phyloP scores from a whole-genome alignment of 2,329 filamentous ascomycete genomes.

The Clarireedia monteithiana region DNA sequence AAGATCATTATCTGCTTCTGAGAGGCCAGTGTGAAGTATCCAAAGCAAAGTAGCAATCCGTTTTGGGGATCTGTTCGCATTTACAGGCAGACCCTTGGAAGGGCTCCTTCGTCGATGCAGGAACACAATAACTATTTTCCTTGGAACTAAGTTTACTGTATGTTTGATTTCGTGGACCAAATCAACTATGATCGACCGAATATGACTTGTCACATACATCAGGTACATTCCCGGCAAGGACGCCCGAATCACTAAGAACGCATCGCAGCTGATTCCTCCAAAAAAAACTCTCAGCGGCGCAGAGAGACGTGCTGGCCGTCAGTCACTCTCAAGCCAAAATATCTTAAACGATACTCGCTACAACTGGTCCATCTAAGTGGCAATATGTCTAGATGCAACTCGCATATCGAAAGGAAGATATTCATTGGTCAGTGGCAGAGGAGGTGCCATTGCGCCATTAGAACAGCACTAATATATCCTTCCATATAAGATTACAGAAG shows the following conservation, averaged over 20 bases:
- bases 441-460: conserved; percentile 1
- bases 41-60: conserved; percentile 10
- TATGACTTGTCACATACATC: conserved; percentile 9
- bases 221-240: conserved; percentile 5
- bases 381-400: conserved; percentile 4
- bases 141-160: not conserved
- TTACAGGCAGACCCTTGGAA: conserved; percentile 2
- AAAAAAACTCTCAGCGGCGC: conserved; percentile 6
- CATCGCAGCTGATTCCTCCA: conserved; percentile 4
- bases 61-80: conserved; percentile 10
- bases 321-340: not conserved
- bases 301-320: not conserved
- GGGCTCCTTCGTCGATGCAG: conserved; percentile 4
- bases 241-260: conserved; percentile 5
- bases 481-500: not conserved
- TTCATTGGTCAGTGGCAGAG: not conserved
- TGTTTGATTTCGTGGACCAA: conserved; percentile 7
- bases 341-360: not conserved
- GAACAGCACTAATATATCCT: not conserved
- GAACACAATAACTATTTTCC: conserved; percentile 7
- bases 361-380: not conserved
- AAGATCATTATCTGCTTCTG: not conserved
- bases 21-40: not conserved
- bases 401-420: conserved; percentile 2
- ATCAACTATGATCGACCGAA: conserved; percentile 7